Evolutionary conservation across 768 basidiomycete genomes (phyloP).

Genomic region (Serendipita sp.): DNA sequence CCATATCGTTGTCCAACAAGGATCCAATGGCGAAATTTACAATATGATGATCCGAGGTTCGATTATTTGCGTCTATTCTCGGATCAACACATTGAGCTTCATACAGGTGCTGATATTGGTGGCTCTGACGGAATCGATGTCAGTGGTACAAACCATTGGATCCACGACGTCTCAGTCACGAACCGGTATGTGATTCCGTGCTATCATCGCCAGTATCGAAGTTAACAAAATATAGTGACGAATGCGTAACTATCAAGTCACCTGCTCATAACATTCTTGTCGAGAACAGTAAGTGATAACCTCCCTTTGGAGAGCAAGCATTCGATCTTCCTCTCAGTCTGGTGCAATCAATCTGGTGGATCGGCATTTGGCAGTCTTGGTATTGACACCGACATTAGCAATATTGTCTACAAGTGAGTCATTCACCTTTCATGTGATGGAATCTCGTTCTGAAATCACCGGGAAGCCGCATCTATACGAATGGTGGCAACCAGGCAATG

Average conservation of each 20-base stretch:
- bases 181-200: slow-evolving; percentile 11
- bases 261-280: slow-evolving; percentile 19
- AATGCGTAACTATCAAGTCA: slow-evolving; percentile 21
- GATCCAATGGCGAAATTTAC: slow-evolving; percentile 19
- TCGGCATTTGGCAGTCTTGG: slow-evolving; percentile 3
- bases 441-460: neutral
- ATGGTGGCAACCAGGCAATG: slow-evolving; percentile 19
- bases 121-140: slow-evolving; percentile 20
- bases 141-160: slow-evolving; percentile 19
- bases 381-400: neutral
- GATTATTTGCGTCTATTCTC: neutral
- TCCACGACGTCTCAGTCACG: slow-evolving; percentile 22
- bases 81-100: too few species aligned
- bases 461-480: slow-evolving; percentile 9
- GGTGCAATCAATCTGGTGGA: slow-evolving; percentile 16
- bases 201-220: neutral
- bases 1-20: slow-evolving; percentile 18
- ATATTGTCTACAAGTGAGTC: slow-evolving; percentile 4
- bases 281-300: slow-evolving; percentile 12
- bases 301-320: neutral
- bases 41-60: slow-evolving; percentile 17
- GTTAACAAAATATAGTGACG: slow-evolving; percentile 9
- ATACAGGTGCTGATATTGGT: slow-evolving; percentile 13
- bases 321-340: slow-evolving; percentile 9
- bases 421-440: neutral